Evolutionary conservation across 352 stramenopile genomes (phyloP).

Genomic region (Phytopythium boreale): DNA sequence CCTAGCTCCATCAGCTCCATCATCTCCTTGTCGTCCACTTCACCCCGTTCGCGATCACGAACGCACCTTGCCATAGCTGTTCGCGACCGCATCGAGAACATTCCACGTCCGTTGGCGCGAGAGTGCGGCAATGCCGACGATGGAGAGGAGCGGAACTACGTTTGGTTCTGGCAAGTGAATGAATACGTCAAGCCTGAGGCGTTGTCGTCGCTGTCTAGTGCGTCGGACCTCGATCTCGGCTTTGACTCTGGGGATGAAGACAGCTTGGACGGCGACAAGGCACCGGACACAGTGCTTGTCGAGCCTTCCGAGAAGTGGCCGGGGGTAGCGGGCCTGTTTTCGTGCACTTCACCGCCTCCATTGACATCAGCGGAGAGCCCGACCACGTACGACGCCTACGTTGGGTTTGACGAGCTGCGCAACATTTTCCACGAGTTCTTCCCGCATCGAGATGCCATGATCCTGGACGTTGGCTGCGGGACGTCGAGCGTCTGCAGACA

Average conservation of each 20-base stretch:
- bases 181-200: background rate
- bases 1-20: constrained; percentile 6
- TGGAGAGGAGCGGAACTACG: background rate
- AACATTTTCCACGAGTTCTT: constrained; percentile 1
- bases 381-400: background rate
- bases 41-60: too few species aligned
- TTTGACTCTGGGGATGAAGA: background rate
- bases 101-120: background rate
- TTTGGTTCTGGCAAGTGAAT: background rate
- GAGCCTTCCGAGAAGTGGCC: background rate
- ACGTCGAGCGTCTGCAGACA: constrained; percentile 4
- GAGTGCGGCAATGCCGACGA: background rate
- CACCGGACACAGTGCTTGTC: background rate
- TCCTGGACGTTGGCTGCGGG: constrained; percentile 8
- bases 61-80: too few species aligned
- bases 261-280: too few species aligned
- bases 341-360: background rate
- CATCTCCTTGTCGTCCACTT: background rate
- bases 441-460: background rate
- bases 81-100: background rate
- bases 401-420: constrained; percentile 1
- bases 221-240: background rate
- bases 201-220: background rate
- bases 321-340: background rate
- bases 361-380: too few species aligned